These are phyloP conservation scores for Corynascus novoguineensis DNA, from an alignment of 495 filamentous ascomycete genomes.

Conservation along the genomic window DNA sequence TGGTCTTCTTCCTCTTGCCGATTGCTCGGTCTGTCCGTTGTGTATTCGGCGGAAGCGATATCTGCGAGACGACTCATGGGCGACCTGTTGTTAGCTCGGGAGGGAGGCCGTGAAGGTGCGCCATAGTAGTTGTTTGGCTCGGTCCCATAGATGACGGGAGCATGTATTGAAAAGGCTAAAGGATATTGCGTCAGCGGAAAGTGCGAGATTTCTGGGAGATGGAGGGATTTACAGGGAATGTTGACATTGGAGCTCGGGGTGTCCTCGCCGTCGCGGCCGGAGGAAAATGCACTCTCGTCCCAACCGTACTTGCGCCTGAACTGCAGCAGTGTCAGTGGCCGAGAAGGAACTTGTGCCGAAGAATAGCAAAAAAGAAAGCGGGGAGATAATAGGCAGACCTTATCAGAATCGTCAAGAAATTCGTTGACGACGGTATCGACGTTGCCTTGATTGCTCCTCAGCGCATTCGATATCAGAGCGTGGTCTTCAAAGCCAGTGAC, in stretches of 20 bases:
- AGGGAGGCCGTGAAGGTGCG: constrained; percentile 66
- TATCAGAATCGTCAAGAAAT: constrained; percentile 39
- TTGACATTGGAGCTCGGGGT: background rate
- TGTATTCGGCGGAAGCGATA: constrained; percentile 28
- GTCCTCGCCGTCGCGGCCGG: constrained; percentile 41
- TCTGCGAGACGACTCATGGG: constrained; percentile 40
- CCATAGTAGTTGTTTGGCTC: constrained; percentile 21
- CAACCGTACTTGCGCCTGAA: constrained; percentile 35
- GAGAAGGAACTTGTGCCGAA: background rate
- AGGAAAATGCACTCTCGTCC: constrained; percentile 44
- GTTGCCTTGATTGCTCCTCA: constrained; percentile 41
- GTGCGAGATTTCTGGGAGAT: background rate
- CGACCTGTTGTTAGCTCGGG: constrained; percentile 52
- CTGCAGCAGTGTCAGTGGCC: constrained; percentile 24
- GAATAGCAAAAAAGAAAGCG: too few relatives aligned
- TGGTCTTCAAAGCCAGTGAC: constrained; percentile 16
- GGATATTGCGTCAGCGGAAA: constrained; percentile 14
- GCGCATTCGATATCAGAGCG: constrained; percentile 9
- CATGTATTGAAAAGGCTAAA: constrained; percentile 44
- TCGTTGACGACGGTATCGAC: constrained; percentile 40
- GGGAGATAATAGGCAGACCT: constrained; percentile 25
- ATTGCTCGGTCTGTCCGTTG: constrained; percentile 13
- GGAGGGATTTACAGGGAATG: constrained; percentile 2
- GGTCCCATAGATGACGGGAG: background rate
- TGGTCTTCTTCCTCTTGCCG: constrained; percentile 35